Conservation (phyloP, 192 early-diverging fungal genomes). For the Umbelopsis isabellina region DNA sequence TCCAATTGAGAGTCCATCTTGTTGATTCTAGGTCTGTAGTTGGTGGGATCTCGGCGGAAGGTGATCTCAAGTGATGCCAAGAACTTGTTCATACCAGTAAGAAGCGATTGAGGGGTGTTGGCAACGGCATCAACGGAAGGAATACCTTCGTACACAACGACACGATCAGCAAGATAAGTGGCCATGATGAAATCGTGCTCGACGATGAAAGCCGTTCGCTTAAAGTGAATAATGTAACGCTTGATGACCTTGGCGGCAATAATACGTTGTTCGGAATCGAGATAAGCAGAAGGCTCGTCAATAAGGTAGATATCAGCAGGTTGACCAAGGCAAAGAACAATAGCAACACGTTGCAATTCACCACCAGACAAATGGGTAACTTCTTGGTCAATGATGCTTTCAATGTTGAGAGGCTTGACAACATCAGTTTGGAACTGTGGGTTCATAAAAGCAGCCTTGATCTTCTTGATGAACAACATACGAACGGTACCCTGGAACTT, state of each 20-base stretch:
- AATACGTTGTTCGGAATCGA: slow-evolving; percentile 99
- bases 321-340: slow-evolving; percentile 85
- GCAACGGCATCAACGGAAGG: slow-evolving; percentile 87
- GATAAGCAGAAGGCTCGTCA: slow-evolving; percentile 97
- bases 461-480: slow-evolving; percentile 88
- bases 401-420: slow-evolving; percentile 91
- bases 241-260: slow-evolving; percentile 99
- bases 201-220: slow-evolving; percentile 97
- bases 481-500: slow-evolving; percentile 93
- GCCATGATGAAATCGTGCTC: slow-evolving; percentile 99
- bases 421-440: slow-evolving; percentile 98
- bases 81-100: slow-evolving; percentile 97
- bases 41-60: slow-evolving; percentile 96
- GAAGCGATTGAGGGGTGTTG: slow-evolving; percentile 82
- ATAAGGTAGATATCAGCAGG: slow-evolving; percentile 97
- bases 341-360: slow-evolving; percentile 99
- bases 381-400: slow-evolving; percentile 91
- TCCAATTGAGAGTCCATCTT: slow-evolving; percentile 93
- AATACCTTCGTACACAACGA: slow-evolving; percentile 92
- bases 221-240: slow-evolving; percentile 93
- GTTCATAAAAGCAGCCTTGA: slow-evolving; percentile 82
- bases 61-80: slow-evolving; percentile 90
- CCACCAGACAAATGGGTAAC: slow-evolving; percentile 90
- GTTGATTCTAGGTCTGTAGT: slow-evolving; percentile 98
- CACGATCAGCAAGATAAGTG: slow-evolving; percentile 95